Base-by-base conservation (phyloP, 768 basidiomycete genomes). In the Suillus alpinus region DNA sequence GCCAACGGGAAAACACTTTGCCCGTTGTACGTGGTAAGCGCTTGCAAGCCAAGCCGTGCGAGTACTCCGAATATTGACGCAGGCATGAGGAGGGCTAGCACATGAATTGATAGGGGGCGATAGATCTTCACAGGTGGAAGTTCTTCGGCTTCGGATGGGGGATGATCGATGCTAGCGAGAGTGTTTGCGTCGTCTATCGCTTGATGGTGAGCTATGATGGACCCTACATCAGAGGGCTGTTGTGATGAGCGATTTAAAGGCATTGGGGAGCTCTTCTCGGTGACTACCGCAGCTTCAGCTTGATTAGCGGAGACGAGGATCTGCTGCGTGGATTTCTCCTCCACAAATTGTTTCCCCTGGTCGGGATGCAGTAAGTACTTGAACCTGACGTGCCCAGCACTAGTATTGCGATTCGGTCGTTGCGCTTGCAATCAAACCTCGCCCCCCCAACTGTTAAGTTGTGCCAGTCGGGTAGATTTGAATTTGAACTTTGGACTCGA, bases 11-110 rank as follows among this genome's bases (percentile, higher is more conserved):
- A 98, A 6, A 98, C 86, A 64, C 85, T 82, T 47, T 81, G 73
- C 1, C 91, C 92, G 40, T 87, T 80, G 66, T 93, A 98, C 0
- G 81, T 84, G 20, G 81, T 82, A 49, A 98, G 76, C 7, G 92
- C 90, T 32, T 82, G 70, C 8, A 97, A 71, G 0, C 95, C 95
- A 6, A 98, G 76, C 39, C 95, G 80, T 12, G 89, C 86, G 40
- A 98, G 85, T 5, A 86, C 80, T n/a, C 95, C 95, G 50, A 96
- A 81, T 53, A 95, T 83, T n/a, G 92, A 87, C 3, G 86, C 84
- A 10, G 94, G 90, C 69, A 89, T 84, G 56, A 95, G 83, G 32
- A 92, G 81, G 13, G 84, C 82, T 23, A 94, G 65, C 49, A 92
- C 81, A 49, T 86, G 83, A 40, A 83, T 72, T 6, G 88, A 86